Base-by-base conservation (phyloP, 2,329 filamentous ascomycete species). In the Colletotrichum plurivorum region DNA sequence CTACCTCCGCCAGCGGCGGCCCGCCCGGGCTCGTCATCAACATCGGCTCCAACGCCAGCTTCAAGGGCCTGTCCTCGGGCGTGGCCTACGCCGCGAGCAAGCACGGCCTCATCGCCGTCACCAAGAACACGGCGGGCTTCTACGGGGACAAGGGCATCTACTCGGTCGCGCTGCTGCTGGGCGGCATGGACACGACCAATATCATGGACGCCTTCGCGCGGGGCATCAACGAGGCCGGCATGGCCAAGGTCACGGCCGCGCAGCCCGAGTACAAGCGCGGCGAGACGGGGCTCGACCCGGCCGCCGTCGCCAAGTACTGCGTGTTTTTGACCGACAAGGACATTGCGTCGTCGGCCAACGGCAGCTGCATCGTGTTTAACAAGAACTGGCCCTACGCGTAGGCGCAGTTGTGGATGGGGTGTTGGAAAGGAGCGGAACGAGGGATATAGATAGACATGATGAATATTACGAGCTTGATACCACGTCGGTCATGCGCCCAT, bases 111-210 rank as follows among this genome's bases (percentile, higher is more conserved):
- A 73, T 87, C 3, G 87, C 84, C 1, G 76, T 89, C 65, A 88
- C 86, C 15, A 87, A 85, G 76, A 90, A 87, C 76, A 90, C 87
- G 15, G 88, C 87, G 2, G 81, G 83, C 0, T 87, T 82, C 73
- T 90, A 90, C 73, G 83, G 83, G 1, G 78, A 79, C 36, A 84
- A 85, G 76, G 87, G 87, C 25, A 87, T 90, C 41, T 71, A 57
- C 60, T 60, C 69, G 39, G 53, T 71, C 20, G 69, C 69, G n/a
- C 57, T 71, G 54, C 61, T 65, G 45, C 46, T 71, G 8, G 69
- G 69, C 45, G 56, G 49, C 66, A 71, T 71, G 69, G 59, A 64
- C 48, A 63, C 60, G 12, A 71, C 69, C 18, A 66, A 69, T 56
- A 58, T 71, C 46, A 63, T 68, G 3, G 83, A 85, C 36, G 79